These are phyloP conservation scores for Haplosporangium sp. DNA, from an alignment of 371 early-diverging fungal species.

Conservation along the genomic window DNA sequence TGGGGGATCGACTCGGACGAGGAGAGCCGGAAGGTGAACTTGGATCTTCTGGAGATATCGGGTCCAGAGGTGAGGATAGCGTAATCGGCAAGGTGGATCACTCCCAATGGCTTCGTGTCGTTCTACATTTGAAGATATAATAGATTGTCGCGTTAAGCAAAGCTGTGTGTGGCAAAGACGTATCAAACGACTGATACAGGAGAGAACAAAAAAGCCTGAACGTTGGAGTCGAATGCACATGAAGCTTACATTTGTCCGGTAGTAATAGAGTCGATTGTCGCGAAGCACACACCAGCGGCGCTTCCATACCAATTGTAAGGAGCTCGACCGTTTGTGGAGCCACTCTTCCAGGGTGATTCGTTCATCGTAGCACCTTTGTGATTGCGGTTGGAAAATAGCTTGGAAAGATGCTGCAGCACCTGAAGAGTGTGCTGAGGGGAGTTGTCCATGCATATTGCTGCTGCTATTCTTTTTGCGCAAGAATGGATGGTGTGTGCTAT, in stretches of 20 bases:
- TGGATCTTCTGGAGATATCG: constrained; percentile 31
- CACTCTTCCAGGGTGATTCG: constrained; percentile 40
- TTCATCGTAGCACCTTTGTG: not conserved
- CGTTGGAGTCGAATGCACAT: no score
- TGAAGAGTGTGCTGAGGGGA: not conserved
- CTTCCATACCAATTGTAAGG: constrained; percentile 45
- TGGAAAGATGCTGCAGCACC: constrained; percentile 9
- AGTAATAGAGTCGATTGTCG: constrained; percentile 31
- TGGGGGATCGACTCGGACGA: constrained; percentile 21
- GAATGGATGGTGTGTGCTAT: not conserved
- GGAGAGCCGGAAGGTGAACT: constrained; percentile 39
- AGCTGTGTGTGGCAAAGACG: no score
- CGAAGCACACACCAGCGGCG: constrained; percentile 51
- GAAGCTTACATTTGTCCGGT: constrained; percentile 32
- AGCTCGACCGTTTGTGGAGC: constrained; percentile 40
- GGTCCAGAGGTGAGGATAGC: constrained; percentile 20
- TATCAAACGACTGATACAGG: no score
- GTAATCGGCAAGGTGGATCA: constrained; percentile 31
- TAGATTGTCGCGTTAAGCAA: no score
- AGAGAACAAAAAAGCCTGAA: not conserved
- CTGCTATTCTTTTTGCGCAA: not conserved
- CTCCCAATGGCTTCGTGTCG: constrained; percentile 43
- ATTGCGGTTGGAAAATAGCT: constrained; percentile 9
- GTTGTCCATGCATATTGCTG: not conserved
- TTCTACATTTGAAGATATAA: constrained; percentile 2